Conservation (phyloP, 371 early-diverging fungal species). For the Mortierella sp. region DNA sequence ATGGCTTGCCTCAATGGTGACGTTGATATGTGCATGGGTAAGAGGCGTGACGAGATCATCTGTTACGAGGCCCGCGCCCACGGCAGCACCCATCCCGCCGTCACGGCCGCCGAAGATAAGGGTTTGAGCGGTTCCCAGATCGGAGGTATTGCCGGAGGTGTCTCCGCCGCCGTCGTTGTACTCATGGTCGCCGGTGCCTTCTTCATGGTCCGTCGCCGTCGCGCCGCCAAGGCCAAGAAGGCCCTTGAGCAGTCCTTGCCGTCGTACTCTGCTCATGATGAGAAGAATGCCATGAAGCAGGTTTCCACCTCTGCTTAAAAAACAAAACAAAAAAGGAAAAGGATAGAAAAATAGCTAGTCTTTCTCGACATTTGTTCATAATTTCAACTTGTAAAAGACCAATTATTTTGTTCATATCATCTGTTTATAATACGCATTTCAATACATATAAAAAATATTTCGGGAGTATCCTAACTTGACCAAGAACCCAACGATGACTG, state of each 20-base stretch:
- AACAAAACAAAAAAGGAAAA: too few relatives aligned
- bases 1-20: constrained; percentile 30
- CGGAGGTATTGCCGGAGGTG: constrained; percentile 54
- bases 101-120: constrained; percentile 3
- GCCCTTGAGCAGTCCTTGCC: constrained; percentile 25
- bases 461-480: too few relatives aligned
- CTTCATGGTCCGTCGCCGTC: constrained; percentile 46
- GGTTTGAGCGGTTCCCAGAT: constrained; percentile 37
- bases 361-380: too few relatives aligned
- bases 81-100: constrained; percentile 8
- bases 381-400: too few relatives aligned
- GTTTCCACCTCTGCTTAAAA: constrained; percentile 25
- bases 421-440: too few relatives aligned
- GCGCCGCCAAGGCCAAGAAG: constrained; percentile 31
- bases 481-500: too few relatives aligned
- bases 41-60: constrained; percentile 25
- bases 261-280: constrained; percentile 36
- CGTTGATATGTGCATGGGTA: constrained; percentile 37
- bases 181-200: constrained; percentile 38
- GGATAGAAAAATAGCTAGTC: too few relatives aligned
- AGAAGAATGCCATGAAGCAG: constrained; percentile 51
- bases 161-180: constrained; percentile 45
- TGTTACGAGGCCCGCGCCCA: constrained; percentile 31
- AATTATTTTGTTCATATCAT: too few relatives aligned
- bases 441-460: too few relatives aligned